These are phyloP conservation scores for Articulospora tetracladia DNA, from an alignment of 495 filamentous ascomycete species.

Conservation along the genomic window DNA sequence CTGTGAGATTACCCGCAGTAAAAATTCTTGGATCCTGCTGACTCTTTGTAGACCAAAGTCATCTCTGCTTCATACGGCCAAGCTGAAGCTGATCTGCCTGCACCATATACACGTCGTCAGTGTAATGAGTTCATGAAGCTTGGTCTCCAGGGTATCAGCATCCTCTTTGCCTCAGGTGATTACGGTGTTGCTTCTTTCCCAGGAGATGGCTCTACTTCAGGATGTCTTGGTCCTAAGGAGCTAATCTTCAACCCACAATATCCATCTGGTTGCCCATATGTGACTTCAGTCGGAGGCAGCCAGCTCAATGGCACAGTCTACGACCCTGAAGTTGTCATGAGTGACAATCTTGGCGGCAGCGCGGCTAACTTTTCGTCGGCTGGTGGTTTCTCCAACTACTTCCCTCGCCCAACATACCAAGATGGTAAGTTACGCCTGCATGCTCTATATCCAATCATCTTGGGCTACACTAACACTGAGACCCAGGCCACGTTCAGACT, in stretches of 20 bases:
- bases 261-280: slow-evolving; percentile 42
- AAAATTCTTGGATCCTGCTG: not conserved
- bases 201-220: slow-evolving; percentile 1
- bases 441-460: too few species aligned
- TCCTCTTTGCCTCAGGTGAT: slow-evolving; percentile 37
- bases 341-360: slow-evolving; percentile 9
- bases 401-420: slow-evolving; percentile 37
- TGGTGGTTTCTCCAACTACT: slow-evolving; percentile 46
- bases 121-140: slow-evolving; percentile 34
- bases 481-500: slow-evolving; percentile 9
- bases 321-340: slow-evolving; percentile 32
- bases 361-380: slow-evolving; percentile 27
- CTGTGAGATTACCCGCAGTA: slow-evolving; percentile 24
- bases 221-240: slow-evolving; percentile 8
- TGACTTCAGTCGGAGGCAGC: slow-evolving; percentile 42
- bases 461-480: too few species aligned
- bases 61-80: slow-evolving; percentile 56
- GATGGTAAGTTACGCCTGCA: not conserved
- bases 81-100: slow-evolving; percentile 49
- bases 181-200: slow-evolving; percentile 34
- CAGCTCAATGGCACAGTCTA: slow-evolving; percentile 28
- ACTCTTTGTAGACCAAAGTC: slow-evolving; percentile 41
- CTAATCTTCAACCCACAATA: slow-evolving; percentile 32
- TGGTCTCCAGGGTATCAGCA: slow-evolving; percentile 36
- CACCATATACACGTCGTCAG: slow-evolving; percentile 36